A percentile compares a stretch with the other conserved stretches of the same genome.
Conservation (phyloP, 257 asterid genomes). For the Lavandula angustifolia region DNA sequence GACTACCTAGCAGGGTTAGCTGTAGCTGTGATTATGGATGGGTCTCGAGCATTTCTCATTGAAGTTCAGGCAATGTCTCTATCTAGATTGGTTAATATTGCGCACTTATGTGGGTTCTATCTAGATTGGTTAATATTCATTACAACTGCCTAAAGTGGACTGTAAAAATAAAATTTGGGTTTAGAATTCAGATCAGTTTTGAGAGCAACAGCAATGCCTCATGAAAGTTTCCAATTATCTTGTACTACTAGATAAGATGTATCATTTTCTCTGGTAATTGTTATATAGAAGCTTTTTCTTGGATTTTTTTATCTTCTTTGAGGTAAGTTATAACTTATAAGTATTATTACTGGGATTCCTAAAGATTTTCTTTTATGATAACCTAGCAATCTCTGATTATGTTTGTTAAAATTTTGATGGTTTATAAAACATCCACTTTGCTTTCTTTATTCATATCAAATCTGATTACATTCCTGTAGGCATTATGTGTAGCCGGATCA, state of each 20-base stretch:
- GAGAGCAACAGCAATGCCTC: background rate
- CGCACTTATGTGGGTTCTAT: constrained; percentile 11
- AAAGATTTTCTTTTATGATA: constrained; percentile 4
- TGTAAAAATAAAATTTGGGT: constrained; percentile 4
- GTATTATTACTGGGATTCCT: background rate
- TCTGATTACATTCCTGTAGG: constrained; percentile 45
- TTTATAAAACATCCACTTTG: background rate
- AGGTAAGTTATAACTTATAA: background rate
- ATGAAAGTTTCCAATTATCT: background rate
- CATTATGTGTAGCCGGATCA: constrained; percentile 73
- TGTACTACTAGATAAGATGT: background rate
- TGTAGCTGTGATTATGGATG: constrained; percentile 86
- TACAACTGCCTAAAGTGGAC: background rate
- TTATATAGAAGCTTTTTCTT: constrained; percentile 7
- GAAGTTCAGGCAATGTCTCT: constrained; percentile 70
- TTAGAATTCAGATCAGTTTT: constrained; percentile 4
- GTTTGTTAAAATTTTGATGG: background rate
- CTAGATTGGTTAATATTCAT: constrained; percentile 1
- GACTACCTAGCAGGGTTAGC: constrained; percentile 87
- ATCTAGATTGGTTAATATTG: constrained; percentile 11
- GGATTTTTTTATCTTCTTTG: background rate
- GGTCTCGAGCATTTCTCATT: constrained; percentile 83
- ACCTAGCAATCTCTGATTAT: constrained; percentile 8
- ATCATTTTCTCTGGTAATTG: constrained; percentile 8
- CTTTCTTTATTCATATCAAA: constrained; percentile 2